Conservation (phyloP, 1,284 basidiomycete species). For the Ustilago hordei region DNA sequence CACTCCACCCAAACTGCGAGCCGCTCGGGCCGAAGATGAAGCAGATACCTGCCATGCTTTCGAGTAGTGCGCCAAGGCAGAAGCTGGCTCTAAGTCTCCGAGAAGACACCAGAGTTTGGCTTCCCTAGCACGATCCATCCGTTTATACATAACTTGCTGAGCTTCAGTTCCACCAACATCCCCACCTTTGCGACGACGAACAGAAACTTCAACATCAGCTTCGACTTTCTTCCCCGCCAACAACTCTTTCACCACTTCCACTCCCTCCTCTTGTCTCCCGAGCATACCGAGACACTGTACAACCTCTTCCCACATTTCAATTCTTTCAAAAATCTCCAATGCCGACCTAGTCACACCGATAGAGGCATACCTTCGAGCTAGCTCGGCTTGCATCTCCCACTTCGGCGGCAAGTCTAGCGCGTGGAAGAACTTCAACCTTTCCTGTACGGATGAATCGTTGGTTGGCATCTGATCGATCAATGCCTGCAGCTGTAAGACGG, state of each 20-base stretch:
- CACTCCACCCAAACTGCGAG: conserved; percentile 88
- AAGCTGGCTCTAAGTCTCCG: conserved; percentile 83
- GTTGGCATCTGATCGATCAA: conserved; percentile 69
- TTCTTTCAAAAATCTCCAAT: conserved; percentile 65
- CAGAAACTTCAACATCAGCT: conserved; percentile 53
- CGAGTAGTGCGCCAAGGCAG: conserved; percentile 80
- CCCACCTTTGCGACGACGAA: conserved; percentile 31
- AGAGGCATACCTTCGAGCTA: conserved; percentile 60
- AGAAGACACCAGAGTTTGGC: conserved; percentile 96
- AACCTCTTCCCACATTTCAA: conserved; percentile 68
- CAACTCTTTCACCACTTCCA: conserved; percentile 64
- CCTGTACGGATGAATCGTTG: conserved; percentile 66
- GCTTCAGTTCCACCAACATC: conserved; percentile 54
- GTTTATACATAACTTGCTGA: conserved; percentile 72
- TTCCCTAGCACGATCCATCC: conserved; percentile 78
- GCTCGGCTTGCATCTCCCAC: conserved; percentile 68
- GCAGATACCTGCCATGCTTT: conserved; percentile 86
- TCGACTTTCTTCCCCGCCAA: conserved; percentile 64
- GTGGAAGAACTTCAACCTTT: conserved; percentile 66
- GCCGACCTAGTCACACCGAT: conserved; percentile 66
- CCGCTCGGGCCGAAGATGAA: conserved; percentile 84
- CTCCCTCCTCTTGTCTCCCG: conserved; percentile 60
- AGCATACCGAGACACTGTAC: conserved; percentile 65
- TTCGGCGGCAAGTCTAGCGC: conserved; percentile 63
- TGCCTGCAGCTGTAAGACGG: conserved; percentile 67